Percentiles rank a stretch among this genome's conserved stretches.
Evolutionary conservation across 495 filamentous ascomycete species (phyloP).

Genomic region (Gamarada debralockiae): DNA sequence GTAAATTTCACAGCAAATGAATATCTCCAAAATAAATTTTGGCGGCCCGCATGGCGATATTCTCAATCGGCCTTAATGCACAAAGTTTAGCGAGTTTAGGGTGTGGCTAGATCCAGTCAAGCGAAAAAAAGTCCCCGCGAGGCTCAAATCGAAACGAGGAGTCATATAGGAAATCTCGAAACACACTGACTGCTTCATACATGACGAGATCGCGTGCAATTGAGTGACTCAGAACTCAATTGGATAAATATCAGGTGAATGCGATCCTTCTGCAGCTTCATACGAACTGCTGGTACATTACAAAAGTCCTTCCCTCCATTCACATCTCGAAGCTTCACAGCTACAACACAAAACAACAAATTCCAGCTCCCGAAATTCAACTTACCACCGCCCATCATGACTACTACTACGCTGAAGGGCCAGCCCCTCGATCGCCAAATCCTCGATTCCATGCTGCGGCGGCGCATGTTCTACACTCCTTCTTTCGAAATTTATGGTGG

Average conservation of each 20-base stretch:
- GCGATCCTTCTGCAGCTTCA: slow-evolving; percentile 22
- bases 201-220: slow-evolving; percentile 6
- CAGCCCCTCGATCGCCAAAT: slow-evolving; percentile 76
- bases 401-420: slow-evolving; percentile 73
- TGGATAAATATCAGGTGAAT: slow-evolving; percentile 25
- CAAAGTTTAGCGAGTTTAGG: no score
- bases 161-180: slow-evolving; percentile 6
- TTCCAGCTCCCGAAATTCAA: slow-evolving; percentile 22
- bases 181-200: neutral
- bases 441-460: slow-evolving; percentile 80
- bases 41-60: neutral
- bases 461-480: slow-evolving; percentile 90
- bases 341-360: slow-evolving; percentile 19
- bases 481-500: slow-evolving; percentile 93
- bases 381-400: slow-evolving; percentile 10
- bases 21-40: slow-evolving; percentile 2
- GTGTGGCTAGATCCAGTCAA: no score
- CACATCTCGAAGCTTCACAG: slow-evolving; percentile 21
- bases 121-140: neutral
- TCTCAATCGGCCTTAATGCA: neutral
- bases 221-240: slow-evolving; percentile 16
- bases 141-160: slow-evolving; percentile 4
- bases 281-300: slow-evolving; percentile 13
- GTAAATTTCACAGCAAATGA: neutral
- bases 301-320: slow-evolving; percentile 10